Base-by-base conservation (phyloP, 1,284 basidiomycete species). In the Psilocybe mexicana region DNA sequence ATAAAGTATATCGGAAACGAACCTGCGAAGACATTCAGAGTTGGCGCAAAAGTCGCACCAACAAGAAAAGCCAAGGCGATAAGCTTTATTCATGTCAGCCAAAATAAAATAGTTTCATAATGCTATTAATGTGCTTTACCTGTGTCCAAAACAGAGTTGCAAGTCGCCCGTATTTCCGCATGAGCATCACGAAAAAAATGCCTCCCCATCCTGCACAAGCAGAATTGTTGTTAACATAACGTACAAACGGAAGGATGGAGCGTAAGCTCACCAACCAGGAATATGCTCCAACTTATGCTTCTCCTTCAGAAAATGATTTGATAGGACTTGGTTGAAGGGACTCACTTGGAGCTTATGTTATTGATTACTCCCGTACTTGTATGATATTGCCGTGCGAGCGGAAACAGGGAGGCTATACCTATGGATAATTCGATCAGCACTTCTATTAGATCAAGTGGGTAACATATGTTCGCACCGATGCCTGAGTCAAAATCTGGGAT, bases 401-500 rank as follows among this genome's bases (percentile, higher is more conserved):
- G 76, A 60, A 87, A 87, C 10, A 87, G 76, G 3, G 76, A 67
- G 8, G 82, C 80, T 58, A 85, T 83, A 55, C 81, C 80, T 82
- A 43, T 14, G 25, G 2, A 24, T 2, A 23, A 8, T n/a, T 30
- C 42, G 4, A 18, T n/a, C 24, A 43, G 18, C 40, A 8, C 8
- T 8, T 33, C 5, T 6, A 25, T 18, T 8, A 18, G 40, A 26
- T 4, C 8, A 5, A 43, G 11, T n/a, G 12, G 26, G 26, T 25
- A 38, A 2, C 18, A 12, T 35, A 36, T 45, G 61, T 40, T 12
- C 76, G 46, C 30, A 84, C 86, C 85, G 59, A 86, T 85, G 0
- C 82, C 85, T 11, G 85, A 86, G 62, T 86, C 83, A 61, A 88
- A 88, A 63, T 88, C 87, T 0, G 87, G 87, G 6, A 87, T 80